Evolutionary conservation across 2,329 filamentous ascomycete genomes (phyloP).

Genomic region (Parascedosporium putredinis): DNA sequence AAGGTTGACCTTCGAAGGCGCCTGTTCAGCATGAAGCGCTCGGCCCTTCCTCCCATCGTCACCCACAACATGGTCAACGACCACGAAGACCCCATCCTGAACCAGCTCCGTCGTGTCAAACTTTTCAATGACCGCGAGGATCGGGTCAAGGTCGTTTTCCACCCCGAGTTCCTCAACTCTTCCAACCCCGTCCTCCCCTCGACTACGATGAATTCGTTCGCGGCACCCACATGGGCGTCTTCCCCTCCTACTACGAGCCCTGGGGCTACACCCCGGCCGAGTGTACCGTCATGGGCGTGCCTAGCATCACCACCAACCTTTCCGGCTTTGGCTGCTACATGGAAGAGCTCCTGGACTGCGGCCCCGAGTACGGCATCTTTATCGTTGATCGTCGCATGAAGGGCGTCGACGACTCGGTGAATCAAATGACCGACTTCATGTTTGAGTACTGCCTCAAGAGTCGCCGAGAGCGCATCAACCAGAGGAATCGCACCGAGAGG

Average conservation of each 20-base stretch:
- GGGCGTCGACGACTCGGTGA: slow-evolving; percentile 94
- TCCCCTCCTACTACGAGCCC: slow-evolving; percentile 96
- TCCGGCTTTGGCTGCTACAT: slow-evolving; percentile 99
- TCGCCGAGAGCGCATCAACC: slow-evolving; percentile 94
- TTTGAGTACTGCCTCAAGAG: slow-evolving; percentile 90
- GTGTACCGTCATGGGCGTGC: slow-evolving; percentile 98
- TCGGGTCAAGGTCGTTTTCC: slow-evolving; percentile 95
- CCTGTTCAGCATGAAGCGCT: slow-evolving; percentile 93
- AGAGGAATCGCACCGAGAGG: slow-evolving; percentile 91
- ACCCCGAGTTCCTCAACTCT: slow-evolving; percentile 94
- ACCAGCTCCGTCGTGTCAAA: slow-evolving; percentile 91
- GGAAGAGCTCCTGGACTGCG: slow-evolving; percentile 77
- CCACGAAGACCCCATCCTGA: slow-evolving; percentile 82
- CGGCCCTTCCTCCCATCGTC: slow-evolving; percentile 84
- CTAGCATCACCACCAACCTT: slow-evolving; percentile 94
- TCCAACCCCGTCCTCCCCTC: slow-evolving; percentile 89
- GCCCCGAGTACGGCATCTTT: slow-evolving; percentile 96
- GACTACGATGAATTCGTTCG: slow-evolving; percentile 99
- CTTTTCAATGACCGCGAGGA: slow-evolving; percentile 94
- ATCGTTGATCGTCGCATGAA: slow-evolving; percentile 94
- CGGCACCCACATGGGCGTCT: slow-evolving; percentile 90
- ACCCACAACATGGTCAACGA: slow-evolving; percentile 99
- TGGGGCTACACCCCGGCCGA: slow-evolving; percentile 99
- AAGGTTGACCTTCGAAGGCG: slow-evolving; percentile 84
- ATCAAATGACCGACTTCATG: slow-evolving; percentile 78